phyloP scores from a whole-genome alignment of 1,284 basidiomycete species.

The Tetrapyrgos nigripes region DNA sequence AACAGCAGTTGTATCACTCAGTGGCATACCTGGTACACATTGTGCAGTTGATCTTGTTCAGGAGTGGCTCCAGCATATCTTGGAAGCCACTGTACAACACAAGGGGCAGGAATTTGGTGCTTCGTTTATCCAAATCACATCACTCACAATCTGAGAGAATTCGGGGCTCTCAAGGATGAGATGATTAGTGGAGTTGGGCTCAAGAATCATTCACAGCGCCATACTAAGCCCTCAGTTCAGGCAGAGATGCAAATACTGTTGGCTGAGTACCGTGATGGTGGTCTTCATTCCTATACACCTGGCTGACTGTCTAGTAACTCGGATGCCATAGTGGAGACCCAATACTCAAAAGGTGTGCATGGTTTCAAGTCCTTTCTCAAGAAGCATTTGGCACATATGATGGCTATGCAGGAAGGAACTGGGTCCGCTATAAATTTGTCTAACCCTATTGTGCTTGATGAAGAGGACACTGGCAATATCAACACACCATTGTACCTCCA shows the following conservation, averaged over 20 bases:
- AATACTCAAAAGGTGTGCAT: background rate
- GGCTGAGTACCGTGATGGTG: background rate
- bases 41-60: slow-evolving; percentile 23
- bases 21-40: slow-evolving; percentile 15
- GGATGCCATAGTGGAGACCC: background rate
- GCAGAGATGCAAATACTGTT: background rate
- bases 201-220: background rate
- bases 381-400: background rate
- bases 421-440: too few relatives aligned
- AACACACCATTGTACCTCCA: too few relatives aligned
- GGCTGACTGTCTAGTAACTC: background rate
- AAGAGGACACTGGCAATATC: too few relatives aligned
- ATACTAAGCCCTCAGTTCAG: background rate
- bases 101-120: slow-evolving; percentile 12
- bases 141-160: slow-evolving; percentile 25
- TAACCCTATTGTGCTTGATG: too few relatives aligned
- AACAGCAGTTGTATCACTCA: slow-evolving; percentile 22
- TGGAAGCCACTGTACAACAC: slow-evolving; percentile 17
- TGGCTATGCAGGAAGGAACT: background rate
- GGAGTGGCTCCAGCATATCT: slow-evolving; percentile 24
- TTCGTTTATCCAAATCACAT: slow-evolving; percentile 20
- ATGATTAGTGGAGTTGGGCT: background rate
- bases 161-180: background rate
- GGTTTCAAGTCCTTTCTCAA: background rate
- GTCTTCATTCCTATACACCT: background rate